Evolutionary conservation across 2,329 filamentous ascomycete genomes (phyloP).

Genomic region (Xylaria sp.): DNA sequence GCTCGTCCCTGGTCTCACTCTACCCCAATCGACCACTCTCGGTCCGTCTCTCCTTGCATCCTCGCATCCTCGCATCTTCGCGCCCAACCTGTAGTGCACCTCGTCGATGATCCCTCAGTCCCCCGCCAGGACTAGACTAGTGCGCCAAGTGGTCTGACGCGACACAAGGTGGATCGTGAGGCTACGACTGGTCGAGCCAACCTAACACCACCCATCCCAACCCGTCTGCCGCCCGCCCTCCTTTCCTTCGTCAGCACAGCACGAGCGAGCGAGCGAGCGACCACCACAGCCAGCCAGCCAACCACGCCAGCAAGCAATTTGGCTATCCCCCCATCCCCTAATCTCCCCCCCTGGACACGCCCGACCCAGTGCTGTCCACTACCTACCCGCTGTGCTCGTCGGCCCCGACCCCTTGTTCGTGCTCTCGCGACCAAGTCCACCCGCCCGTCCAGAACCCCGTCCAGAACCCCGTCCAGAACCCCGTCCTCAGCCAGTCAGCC

Average conservation of each 20-base stretch:
- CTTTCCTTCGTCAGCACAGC: constrained; percentile 10
- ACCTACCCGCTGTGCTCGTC: too few species aligned
- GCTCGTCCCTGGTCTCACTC: background rate
- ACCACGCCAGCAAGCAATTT: constrained; percentile 3
- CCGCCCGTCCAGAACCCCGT: background rate
- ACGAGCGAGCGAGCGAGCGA: background rate
- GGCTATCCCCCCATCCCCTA: background rate
- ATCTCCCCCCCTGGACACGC: background rate
- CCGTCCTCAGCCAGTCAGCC: constrained; percentile 22
- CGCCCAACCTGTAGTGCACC: too few species aligned
- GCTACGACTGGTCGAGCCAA: background rate
- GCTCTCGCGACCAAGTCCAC: constrained; percentile 10
- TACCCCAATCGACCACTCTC: background rate
- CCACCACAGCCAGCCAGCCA: background rate
- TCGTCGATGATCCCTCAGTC: background rate
- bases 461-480: too few species aligned
- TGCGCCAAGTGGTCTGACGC: background rate
- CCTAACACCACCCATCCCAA: background rate
- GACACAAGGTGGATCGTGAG: background rate
- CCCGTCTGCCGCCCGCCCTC: constrained; percentile 7
- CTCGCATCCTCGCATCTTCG: background rate
- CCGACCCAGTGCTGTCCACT: too few species aligned
- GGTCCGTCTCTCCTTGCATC: constrained; percentile 11
- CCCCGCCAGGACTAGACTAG: constrained; percentile 8
- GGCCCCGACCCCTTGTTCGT: constrained; percentile 17